A percentile compares a stretch with the other conserved stretches of the same genome.
These are phyloP conservation scores for Penicillium antarcticum DNA, from an alignment of 495 filamentous ascomycete genomes.

Conservation along the genomic window DNA sequence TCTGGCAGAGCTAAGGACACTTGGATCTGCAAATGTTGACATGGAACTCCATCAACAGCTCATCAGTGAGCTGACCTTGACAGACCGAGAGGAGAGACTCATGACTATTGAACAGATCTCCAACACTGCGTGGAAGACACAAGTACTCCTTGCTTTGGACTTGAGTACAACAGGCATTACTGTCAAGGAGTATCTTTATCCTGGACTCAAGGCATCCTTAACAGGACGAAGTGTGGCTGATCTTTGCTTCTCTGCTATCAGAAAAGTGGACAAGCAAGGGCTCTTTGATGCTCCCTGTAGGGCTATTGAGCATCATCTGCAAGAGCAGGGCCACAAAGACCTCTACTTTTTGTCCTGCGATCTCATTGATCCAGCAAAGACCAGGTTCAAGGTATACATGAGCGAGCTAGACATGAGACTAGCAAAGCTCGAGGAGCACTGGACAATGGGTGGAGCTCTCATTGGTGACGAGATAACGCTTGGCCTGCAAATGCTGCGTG, in stretches of 20 bases:
- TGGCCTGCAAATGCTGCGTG: neutral
- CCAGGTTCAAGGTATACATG: constrained; percentile 10
- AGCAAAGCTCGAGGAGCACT: neutral
- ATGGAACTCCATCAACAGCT: neutral
- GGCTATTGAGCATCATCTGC: neutral
- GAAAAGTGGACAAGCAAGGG: neutral
- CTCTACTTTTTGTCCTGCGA: constrained; percentile 6
- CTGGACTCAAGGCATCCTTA: neutral
- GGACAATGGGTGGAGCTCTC: neutral
- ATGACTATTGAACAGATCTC: neutral
- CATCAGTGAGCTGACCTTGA: neutral
- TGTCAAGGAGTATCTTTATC: constrained; percentile 1
- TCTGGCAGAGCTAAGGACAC: neutral
- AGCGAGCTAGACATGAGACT: neutral
- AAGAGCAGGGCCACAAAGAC: neutral
- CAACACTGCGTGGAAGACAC: neutral
- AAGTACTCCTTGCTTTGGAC: neutral
- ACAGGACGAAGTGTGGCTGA: neutral
- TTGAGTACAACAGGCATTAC: neutral
- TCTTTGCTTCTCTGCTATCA: neutral
- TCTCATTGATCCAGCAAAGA: neutral
- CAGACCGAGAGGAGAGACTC: neutral
- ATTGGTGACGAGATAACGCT: neutral
- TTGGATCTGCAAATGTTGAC: neutral
- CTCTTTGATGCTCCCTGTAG: neutral